A percentile compares a stretch with the other conserved stretches of the same genome.
Conservation (phyloP, 2,329 filamentous ascomycete genomes). For the Ascochyta viciae-villosae region DNA sequence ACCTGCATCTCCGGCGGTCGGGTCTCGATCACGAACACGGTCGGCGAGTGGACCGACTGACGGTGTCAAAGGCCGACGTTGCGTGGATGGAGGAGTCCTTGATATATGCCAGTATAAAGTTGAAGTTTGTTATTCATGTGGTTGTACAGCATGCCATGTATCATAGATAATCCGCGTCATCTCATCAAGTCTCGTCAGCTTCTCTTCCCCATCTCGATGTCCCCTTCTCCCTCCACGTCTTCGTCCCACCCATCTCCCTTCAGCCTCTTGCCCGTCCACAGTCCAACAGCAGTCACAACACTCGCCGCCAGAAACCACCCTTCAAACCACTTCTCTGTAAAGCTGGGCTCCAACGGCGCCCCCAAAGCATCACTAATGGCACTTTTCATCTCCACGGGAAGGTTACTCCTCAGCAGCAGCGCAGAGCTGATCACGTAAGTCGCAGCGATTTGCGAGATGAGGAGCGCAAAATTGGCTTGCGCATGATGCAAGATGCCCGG, state of each 20-base stretch:
- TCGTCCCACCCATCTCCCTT: conserved; percentile 52
- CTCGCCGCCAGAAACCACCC: conserved; percentile 80
- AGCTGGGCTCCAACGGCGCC: conserved; percentile 74
- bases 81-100: background rate
- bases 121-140: background rate
- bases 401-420: conserved; percentile 76
- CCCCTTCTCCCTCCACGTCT: conserved; percentile 54
- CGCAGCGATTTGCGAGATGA: conserved; percentile 80
- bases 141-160: background rate
- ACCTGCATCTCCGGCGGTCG: conserved; percentile 2
- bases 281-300: conserved; percentile 69
- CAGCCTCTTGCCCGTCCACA: conserved; percentile 74
- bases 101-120: background rate
- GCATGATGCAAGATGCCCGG: conserved; percentile 75
- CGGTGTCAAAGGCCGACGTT: background rate
- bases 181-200: conserved; percentile 50
- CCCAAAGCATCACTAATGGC: conserved; percentile 80
- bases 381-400: conserved; percentile 77
- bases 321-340: conserved; percentile 86
- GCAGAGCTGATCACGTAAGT: conserved; percentile 86
- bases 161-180: background rate
- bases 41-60: conserved; percentile 4
- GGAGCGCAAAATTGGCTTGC: conserved; percentile 78
- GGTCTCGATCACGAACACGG: background rate
- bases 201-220: conserved; percentile 75